These are phyloP conservation scores for Lasiodiplodia hormozganensis DNA, from an alignment of 2,329 filamentous ascomycete genomes.

Conservation along the genomic window DNA sequence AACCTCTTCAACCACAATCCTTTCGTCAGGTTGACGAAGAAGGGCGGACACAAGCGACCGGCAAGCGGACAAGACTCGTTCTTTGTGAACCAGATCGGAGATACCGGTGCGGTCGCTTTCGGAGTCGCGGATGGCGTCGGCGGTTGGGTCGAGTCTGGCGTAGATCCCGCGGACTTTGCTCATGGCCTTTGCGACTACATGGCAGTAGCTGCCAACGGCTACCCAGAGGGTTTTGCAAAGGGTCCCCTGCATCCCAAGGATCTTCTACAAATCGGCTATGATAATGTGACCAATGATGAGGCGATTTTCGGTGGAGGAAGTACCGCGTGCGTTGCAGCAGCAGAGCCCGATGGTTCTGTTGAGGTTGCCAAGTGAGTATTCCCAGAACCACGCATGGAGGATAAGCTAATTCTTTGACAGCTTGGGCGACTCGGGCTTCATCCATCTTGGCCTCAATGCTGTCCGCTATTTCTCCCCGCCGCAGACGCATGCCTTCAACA, in stretches of 20 bases:
- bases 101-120: slow-evolving; percentile 75
- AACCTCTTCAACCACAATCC: slow-evolving; percentile 45
- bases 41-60: slow-evolving; percentile 59
- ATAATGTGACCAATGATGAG: slow-evolving; percentile 77
- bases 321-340: slow-evolving; percentile 88
- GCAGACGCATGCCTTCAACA: slow-evolving; percentile 98
- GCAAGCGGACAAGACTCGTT: slow-evolving; percentile 95
- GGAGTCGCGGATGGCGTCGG: slow-evolving; percentile 95
- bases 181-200: slow-evolving; percentile 94
- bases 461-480: slow-evolving; percentile 83
- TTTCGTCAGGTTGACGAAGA: slow-evolving; percentile 39
- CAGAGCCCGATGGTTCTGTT: slow-evolving; percentile 73
- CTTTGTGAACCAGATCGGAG: slow-evolving; percentile 83
- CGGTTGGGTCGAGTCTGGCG: slow-evolving; percentile 89
- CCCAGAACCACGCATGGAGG: no score
- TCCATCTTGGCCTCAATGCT: slow-evolving; percentile 83
- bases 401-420: slow-evolving; percentile 40
- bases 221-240: slow-evolving; percentile 51
- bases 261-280: slow-evolving; percentile 84
- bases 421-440: slow-evolving; percentile 91
- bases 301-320: slow-evolving; percentile 83
- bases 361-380: slow-evolving; percentile 77
- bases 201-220: slow-evolving; percentile 74
- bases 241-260: slow-evolving; percentile 65
- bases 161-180: slow-evolving; percentile 94